A percentile compares a stretch with the other conserved stretches of the same genome.
phyloP scores from a whole-genome alignment of 2,329 filamentous ascomycete genomes.

The Diaporthe sp. region DNA sequence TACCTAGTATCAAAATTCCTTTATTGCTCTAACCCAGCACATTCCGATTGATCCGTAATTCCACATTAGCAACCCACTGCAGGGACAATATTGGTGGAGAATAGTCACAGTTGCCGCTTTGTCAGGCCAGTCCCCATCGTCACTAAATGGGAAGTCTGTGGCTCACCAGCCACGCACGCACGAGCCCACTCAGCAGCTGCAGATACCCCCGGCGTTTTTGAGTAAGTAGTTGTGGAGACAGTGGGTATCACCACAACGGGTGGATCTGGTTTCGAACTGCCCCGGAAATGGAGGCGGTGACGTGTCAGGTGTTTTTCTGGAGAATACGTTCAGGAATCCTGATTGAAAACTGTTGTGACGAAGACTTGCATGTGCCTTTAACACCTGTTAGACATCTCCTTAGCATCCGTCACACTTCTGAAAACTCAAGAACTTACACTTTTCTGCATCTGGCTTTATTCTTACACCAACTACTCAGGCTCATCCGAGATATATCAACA shows the following conservation, averaged over 20 bases:
- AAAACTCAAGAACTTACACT: neutral
- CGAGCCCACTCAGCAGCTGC: neutral
- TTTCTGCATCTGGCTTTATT: no score
- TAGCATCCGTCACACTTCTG: no score
- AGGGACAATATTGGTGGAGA: neutral
- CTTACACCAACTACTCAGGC: neutral
- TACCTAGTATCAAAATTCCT: no score
- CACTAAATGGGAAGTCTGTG: neutral
- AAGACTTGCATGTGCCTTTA: neutral
- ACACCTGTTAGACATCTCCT: neutral
- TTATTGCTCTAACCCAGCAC: no score
- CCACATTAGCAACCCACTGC: no score
- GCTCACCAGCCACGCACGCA: neutral
- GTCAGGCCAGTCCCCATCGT: neutral
- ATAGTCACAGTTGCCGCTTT: no score
- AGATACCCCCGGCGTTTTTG: constrained; percentile 18
- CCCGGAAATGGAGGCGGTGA: constrained; percentile 27
- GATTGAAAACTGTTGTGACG: neutral
- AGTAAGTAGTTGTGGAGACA: constrained; percentile 29
- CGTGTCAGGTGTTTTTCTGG: constrained; percentile 19
- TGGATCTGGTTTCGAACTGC: constrained; percentile 26
- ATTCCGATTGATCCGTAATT: no score
- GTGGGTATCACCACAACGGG: constrained; percentile 20
- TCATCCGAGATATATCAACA: neutral
- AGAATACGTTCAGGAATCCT: neutral